Conservation (phyloP, 1,139 yeast species). For the Scheffersomyces stambukii region DNA sequence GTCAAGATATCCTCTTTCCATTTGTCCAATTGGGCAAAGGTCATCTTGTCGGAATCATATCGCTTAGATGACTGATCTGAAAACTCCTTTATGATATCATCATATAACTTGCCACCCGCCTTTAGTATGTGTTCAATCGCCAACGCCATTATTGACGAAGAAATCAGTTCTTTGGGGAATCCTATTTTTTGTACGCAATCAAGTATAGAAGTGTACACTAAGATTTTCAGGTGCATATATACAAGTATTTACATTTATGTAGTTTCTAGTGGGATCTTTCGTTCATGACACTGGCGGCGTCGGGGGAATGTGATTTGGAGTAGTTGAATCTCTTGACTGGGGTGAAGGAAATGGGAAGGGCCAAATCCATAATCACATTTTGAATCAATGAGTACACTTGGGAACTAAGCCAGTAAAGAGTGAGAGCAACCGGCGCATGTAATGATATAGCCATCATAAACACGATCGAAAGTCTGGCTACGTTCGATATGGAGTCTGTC, state of each 20-base stretch:
- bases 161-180: background rate
- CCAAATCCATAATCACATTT: constrained; percentile 65
- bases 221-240: too few relatives aligned
- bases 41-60: constrained; percentile 18
- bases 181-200: background rate
- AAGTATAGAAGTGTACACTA: too few relatives aligned
- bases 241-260: too few relatives aligned
- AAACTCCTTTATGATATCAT: constrained; percentile 9
- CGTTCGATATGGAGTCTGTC: constrained; percentile 55
- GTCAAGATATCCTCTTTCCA: constrained; percentile 35
- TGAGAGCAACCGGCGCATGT: constrained; percentile 80
- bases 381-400: constrained; percentile 72
- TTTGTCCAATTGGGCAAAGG: constrained; percentile 29
- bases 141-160: constrained; percentile 2
- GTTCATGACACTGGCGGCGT: background rate
- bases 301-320: background rate
- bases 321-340: constrained; percentile 31
- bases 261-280: background rate
- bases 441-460: constrained; percentile 80
- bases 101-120: constrained; percentile 9
- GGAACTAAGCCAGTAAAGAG: constrained; percentile 84
- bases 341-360: constrained; percentile 55
- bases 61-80: constrained; percentile 14
- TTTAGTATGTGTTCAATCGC: constrained; percentile 5
- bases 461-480: constrained; percentile 71